Evolutionary conservation across 2,329 filamentous ascomycete genomes (phyloP).

Genomic region (Fusarium vanettenii): DNA sequence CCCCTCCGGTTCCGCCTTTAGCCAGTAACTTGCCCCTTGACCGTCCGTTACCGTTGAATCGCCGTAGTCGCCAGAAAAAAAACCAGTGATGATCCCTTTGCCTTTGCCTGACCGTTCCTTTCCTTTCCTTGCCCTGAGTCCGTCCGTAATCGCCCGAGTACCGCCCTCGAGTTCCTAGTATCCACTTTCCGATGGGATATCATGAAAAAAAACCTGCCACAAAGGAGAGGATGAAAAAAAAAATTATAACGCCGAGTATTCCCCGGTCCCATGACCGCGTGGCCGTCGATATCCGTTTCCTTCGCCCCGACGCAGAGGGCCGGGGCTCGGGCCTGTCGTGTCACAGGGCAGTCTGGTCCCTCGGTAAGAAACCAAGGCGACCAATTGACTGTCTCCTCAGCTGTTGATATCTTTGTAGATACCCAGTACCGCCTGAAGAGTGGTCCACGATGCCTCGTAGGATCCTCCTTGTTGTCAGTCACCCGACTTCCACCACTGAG

Average conservation of each 20-base stretch:
- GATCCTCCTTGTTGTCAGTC: constrained; percentile 15
- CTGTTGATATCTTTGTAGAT: constrained; percentile 5
- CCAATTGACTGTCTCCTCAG: constrained; percentile 23
- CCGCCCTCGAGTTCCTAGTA: constrained; percentile 35
- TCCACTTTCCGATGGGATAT: constrained; percentile 44
- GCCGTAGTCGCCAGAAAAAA: constrained; percentile 31
- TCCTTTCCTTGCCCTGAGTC: constrained; percentile 30
- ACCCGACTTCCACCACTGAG: constrained; percentile 8
- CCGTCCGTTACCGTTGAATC: constrained; percentile 28
- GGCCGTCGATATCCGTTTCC: constrained; percentile 23
- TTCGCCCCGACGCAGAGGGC: constrained; percentile 23
- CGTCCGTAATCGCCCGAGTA: constrained; percentile 36
- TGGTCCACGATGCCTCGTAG: constrained; percentile 13
- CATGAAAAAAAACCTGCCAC: constrained; percentile 41
- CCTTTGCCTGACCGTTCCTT: constrained; percentile 25
- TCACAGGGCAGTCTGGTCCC: constrained; percentile 33
- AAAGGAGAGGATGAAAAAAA: constrained; percentile 34
- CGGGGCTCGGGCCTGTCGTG: constrained; percentile 12
- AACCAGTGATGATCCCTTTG: constrained; percentile 28
- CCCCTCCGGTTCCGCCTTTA: constrained; percentile 20
- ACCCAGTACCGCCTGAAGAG: constrained; percentile 1
- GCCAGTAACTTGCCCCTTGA: constrained; percentile 14
- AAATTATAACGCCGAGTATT: constrained; percentile 41
- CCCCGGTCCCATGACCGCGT: constrained; percentile 29
- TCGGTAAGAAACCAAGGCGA: constrained; percentile 12